phyloP scores from a whole-genome alignment of 2,329 filamentous ascomycete genomes.

The Aspergillus pseudotamarii region DNA sequence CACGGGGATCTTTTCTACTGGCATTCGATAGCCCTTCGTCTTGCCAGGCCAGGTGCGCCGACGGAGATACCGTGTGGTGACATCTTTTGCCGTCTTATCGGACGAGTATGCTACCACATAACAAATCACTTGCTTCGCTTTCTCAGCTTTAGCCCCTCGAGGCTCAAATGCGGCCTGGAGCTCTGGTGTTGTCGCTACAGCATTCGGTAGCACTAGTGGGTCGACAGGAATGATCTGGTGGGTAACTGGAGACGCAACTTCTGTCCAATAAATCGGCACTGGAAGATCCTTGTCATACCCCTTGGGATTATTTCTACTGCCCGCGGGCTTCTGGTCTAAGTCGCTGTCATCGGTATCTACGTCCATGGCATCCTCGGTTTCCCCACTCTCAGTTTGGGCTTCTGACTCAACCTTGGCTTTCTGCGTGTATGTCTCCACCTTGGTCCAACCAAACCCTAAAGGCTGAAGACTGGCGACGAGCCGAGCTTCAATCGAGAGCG shows the following conservation, averaged over 20 bases:
- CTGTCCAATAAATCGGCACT: constrained; percentile 91
- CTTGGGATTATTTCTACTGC: constrained; percentile 47
- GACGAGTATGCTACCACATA: constrained; percentile 82
- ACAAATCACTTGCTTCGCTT: constrained; percentile 83
- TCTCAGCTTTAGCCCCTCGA: constrained; percentile 79
- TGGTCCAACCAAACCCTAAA: constrained; percentile 87
- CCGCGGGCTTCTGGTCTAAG: constrained; percentile 23
- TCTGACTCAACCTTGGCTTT: constrained; percentile 23
- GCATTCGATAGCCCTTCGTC: constrained; percentile 82
- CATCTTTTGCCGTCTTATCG: constrained; percentile 90
- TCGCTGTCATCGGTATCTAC: constrained; percentile 24
- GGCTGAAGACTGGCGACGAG: constrained; percentile 85
- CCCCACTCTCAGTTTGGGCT: constrained; percentile 9
- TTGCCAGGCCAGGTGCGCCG: constrained; percentile 81
- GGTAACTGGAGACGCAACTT: constrained; percentile 80
- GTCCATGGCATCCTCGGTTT: constrained; percentile 22
- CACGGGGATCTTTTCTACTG: constrained; percentile 76
- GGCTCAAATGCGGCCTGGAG: constrained; percentile 77
- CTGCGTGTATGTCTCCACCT: constrained; percentile 73
- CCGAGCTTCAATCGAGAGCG: constrained; percentile 77
- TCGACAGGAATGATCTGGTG: constrained; percentile 80
- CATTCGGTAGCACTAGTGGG: constrained; percentile 65
- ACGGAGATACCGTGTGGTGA: constrained; percentile 88
- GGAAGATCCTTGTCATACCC: constrained; percentile 74
- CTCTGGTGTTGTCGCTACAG: constrained; percentile 73